Evolutionary conservation across 257 asterid species (phyloP).

Genomic region (Lavandula angustifolia): DNA sequence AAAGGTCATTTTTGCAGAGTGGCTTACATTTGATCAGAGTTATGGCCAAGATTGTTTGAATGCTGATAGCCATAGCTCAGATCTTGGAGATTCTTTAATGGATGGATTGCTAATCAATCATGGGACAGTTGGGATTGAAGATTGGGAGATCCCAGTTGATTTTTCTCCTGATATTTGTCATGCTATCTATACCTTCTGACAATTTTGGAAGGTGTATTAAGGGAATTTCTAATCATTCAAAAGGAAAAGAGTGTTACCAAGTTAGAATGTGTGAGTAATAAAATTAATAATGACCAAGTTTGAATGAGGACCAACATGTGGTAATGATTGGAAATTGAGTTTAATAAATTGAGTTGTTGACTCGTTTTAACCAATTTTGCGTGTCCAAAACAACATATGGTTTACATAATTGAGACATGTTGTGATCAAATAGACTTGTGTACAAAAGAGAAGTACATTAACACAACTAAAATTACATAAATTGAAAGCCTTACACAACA

Average conservation of each 20-base stretch:
- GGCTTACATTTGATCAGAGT: slow-evolving; percentile 54
- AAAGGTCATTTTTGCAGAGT: slow-evolving; percentile 73
- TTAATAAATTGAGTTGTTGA: too few species aligned
- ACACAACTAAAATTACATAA: too few species aligned
- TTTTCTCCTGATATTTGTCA: neutral
- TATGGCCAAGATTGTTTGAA: slow-evolving; percentile 23
- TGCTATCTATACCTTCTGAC: neutral
- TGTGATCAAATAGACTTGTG: too few species aligned
- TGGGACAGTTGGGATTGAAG: neutral
- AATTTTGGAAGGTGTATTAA: neutral
- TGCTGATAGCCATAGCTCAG: slow-evolving; percentile 24
- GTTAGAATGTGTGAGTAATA: neutral
- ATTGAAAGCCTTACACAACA: too few species aligned
- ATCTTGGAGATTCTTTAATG: slow-evolving; percentile 38
- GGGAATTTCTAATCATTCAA: too few species aligned
- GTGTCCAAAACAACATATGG: too few species aligned
- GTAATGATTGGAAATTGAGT: too few species aligned
- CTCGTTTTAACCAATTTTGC: neutral
- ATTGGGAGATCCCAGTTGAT: neutral
- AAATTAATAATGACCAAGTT: neutral
- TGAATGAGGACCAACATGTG: too few species aligned
- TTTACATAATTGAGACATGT: too few species aligned
- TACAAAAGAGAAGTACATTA: too few species aligned
- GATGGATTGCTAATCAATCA: neutral
- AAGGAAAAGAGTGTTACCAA: too few species aligned